Conservation (phyloP, 2,329 filamentous ascomycete species). For the Fusarium fujikuroi region DNA sequence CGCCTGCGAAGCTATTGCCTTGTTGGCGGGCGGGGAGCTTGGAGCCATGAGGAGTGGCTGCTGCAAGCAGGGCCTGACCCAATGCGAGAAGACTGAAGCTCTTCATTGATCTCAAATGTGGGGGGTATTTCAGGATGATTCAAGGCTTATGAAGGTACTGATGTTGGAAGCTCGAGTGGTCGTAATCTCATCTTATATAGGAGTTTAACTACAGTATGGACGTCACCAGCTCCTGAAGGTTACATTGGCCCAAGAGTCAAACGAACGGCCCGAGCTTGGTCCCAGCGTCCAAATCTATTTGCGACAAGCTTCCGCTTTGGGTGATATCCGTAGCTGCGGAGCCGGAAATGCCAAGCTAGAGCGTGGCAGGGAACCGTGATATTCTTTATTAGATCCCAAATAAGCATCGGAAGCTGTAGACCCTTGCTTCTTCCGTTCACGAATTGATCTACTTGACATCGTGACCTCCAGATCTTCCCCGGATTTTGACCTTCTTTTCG, state of each 20-base stretch:
- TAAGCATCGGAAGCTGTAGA: not conserved
- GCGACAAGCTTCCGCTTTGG: not conserved
- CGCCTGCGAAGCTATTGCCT: not conserved
- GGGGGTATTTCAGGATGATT: no score
- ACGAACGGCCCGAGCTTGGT: not conserved
- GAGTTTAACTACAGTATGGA: no score
- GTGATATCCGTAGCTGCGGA: accelerated
- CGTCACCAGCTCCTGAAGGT: accelerated
- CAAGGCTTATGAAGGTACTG: accelerated
- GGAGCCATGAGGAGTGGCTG: not conserved
- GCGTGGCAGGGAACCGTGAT: no score
- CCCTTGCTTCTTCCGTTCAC: not conserved
- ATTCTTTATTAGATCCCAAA: no score
- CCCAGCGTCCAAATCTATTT: not conserved
- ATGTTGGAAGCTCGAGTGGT: accelerated
- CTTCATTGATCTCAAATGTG: not conserved
- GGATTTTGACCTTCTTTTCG: not conserved
- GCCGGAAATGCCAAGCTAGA: no score
- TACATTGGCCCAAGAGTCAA: not conserved
- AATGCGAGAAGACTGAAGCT: not conserved
- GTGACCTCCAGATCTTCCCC: not conserved
- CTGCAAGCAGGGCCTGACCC: not conserved
- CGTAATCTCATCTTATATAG: not conserved
- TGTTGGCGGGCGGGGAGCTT: not conserved
- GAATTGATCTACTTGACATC: not conserved